These are phyloP conservation scores for Cyberlindnera saturnus DNA, from an alignment of 805 yeast species.

Conservation along the genomic window DNA sequence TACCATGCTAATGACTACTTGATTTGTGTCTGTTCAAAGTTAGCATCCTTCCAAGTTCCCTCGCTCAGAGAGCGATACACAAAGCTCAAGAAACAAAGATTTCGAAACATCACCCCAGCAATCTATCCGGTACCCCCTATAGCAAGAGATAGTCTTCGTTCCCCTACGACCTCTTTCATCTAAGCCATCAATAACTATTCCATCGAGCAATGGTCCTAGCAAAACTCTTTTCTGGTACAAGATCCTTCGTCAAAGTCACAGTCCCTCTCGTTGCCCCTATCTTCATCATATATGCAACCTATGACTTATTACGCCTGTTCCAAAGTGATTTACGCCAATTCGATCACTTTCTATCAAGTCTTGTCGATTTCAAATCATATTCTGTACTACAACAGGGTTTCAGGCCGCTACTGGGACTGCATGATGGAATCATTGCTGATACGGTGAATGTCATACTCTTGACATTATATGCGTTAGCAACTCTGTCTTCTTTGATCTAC, in stretches of 20 bases:
- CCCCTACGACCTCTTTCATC: too few relatives aligned
- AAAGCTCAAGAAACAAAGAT: too few relatives aligned
- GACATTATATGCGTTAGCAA: conserved; percentile 4
- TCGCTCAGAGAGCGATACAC: too few relatives aligned
- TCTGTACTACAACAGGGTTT: conserved; percentile 14
- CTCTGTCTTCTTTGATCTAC: conserved; percentile 10
- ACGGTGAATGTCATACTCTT: not conserved
- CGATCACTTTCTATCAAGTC: conserved; percentile 13
- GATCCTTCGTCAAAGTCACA: conserved; percentile 10
- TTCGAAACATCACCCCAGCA: too few relatives aligned
- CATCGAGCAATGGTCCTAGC: not conserved
- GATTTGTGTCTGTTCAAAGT: too few relatives aligned
- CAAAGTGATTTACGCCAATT: conserved; percentile 1
- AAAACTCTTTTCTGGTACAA: conserved; percentile 4
- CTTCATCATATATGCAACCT: conserved; percentile 14
- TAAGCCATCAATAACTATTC: too few relatives aligned
- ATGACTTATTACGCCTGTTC: conserved; percentile 10
- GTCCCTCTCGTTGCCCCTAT: conserved; percentile 15
- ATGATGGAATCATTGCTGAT: too few relatives aligned
- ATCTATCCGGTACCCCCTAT: too few relatives aligned
- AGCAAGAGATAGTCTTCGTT: too few relatives aligned
- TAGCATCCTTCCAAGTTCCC: too few relatives aligned
- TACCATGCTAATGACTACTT: too few relatives aligned
- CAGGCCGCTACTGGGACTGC: conserved; percentile 8
- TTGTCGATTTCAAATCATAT: conserved; percentile 10